These are phyloP conservation scores for Alternaria sp. DNA, from an alignment of 2,329 filamentous ascomycete genomes.

Conservation along the genomic window DNA sequence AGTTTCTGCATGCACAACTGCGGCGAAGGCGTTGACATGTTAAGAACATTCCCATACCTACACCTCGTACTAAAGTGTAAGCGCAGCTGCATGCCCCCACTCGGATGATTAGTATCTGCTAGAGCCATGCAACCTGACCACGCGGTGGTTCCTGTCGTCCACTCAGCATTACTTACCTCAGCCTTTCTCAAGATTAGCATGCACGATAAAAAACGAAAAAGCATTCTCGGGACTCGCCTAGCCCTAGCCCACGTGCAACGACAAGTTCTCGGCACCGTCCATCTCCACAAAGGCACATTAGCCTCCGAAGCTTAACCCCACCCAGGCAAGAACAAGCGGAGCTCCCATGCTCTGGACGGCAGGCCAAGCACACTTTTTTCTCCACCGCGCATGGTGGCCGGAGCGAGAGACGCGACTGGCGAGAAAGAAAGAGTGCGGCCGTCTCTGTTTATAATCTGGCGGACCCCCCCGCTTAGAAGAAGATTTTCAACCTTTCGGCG, in stretches of 20 bases:
- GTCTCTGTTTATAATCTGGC: slow-evolving; percentile 35
- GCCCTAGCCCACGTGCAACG: slow-evolving; percentile 26
- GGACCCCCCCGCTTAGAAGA: slow-evolving; percentile 24
- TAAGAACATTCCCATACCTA: slow-evolving; percentile 1
- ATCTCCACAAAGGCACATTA: slow-evolving; percentile 14
- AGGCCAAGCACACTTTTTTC: slow-evolving; percentile 37
- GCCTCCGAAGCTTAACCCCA: slow-evolving; percentile 30
- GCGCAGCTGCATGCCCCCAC: slow-evolving; percentile 10
- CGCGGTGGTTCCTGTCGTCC: neutral
- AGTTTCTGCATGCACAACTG: slow-evolving; percentile 23
- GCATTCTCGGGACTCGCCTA: slow-evolving; percentile 37
- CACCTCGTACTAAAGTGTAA: neutral
- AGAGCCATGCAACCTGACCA: neutral
- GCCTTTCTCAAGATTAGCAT: slow-evolving; percentile 6
- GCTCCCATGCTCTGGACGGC: slow-evolving; percentile 20
- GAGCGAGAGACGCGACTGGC: slow-evolving; percentile 15
- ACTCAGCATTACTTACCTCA: slow-evolving; percentile 6
- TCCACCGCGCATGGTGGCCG: slow-evolving; percentile 17
- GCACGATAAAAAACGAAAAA: slow-evolving; percentile 27
- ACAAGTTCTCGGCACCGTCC: slow-evolving; percentile 14
- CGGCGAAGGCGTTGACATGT: slow-evolving; percentile 7
- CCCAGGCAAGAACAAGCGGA: slow-evolving; percentile 17
- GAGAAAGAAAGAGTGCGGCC: slow-evolving; percentile 1
- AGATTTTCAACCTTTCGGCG: slow-evolving; percentile 12
- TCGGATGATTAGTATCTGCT: slow-evolving; percentile 6